Evolutionary conservation across 805 yeast genomes (phyloP), one percentile per base, ranked within the genome.

Genomic region (Cyberlindnera petersonii): DNA sequence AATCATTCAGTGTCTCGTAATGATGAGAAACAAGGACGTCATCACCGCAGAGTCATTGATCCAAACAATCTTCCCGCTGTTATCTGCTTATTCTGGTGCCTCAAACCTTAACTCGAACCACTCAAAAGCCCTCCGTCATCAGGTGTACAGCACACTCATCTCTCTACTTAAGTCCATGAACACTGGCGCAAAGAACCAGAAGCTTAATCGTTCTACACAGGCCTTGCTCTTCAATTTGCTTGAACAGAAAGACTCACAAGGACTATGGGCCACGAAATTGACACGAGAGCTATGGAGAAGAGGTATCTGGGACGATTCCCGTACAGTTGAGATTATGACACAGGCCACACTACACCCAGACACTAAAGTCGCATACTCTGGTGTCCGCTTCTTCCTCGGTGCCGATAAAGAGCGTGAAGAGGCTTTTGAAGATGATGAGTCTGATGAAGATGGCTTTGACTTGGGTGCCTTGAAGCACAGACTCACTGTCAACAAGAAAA

Each of bases 281-380:
- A 88, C 97, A 5, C 76, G 98, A 58, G 98, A 93, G 61, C 68
- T 93, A 36, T 93, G 99, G 99, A 77, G 96, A 68, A 75, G 98
- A 59, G 95, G 95, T 56, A 85, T 93, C 42, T 93, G 99, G 99
- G 97, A 88, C 61, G 99, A 93, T 60, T 76, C 95, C 0, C 72
- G 97, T 54, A 83, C 98, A 0, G 95, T 93, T n/a, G 98, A 93
- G 63, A 79, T 93, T 55, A 89, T 93, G 98, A 82, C 95, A 2
- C 93, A 87, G 53, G 97, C 98, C 1, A 87, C 97, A 2, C 64
- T 86, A 45, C 96, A 88, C 56, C 81, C 82, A 13, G 95, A 93
- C 53, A 62, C 69, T 6, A 93, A 93, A 64, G 93, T 93, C 33
- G 82, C 95, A 6, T 68, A 83, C 39, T 84, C 97, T 3, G 98